phyloP scores from a whole-genome alignment of 345 rosid genomes.

The Geranium brycei region DNA sequence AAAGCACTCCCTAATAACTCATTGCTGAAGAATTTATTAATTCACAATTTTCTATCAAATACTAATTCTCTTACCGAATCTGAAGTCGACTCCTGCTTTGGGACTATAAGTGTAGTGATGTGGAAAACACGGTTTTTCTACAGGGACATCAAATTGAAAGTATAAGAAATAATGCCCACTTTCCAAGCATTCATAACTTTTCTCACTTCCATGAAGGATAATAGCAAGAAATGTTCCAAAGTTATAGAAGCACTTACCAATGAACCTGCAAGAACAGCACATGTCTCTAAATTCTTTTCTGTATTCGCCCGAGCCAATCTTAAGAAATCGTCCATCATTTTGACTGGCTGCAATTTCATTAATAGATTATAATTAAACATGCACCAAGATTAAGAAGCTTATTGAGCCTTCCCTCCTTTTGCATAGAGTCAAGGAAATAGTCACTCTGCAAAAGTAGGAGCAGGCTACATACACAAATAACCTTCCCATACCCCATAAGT shows the following conservation, averaged over 20 bases:
- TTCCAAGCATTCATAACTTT: not conserved
- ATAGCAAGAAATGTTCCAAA: not conserved
- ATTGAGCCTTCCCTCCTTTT: not conserved
- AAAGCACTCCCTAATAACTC: not conserved
- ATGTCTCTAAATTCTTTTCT: conserved; percentile 79
- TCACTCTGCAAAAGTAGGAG: not conserved
- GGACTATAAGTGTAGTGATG: conserved; percentile 80
- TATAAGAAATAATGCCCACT: conserved; percentile 9
- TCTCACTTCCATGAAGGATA: not conserved
- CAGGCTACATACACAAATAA: not conserved
- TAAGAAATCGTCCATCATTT: conserved; percentile 76
- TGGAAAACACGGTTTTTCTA: conserved; percentile 94
- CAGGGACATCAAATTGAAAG: conserved; percentile 8
- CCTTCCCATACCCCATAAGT: not conserved
- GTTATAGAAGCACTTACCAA: conserved; percentile 36
- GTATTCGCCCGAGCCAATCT: conserved; percentile 73
- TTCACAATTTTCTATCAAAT: not conserved
- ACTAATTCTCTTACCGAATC: conserved; percentile 50
- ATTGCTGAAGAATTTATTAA: not conserved
- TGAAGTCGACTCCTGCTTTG: conserved; percentile 96
- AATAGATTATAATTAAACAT: not conserved
- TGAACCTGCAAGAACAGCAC: conserved; percentile 91
- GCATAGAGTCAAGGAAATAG: no score
- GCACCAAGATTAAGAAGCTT: not conserved
- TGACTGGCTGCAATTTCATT: conserved; percentile 51